These are phyloP conservation scores for Pleurotus sapidus DNA, from an alignment of 768 basidiomycete genomes.

Conservation along the genomic window DNA sequence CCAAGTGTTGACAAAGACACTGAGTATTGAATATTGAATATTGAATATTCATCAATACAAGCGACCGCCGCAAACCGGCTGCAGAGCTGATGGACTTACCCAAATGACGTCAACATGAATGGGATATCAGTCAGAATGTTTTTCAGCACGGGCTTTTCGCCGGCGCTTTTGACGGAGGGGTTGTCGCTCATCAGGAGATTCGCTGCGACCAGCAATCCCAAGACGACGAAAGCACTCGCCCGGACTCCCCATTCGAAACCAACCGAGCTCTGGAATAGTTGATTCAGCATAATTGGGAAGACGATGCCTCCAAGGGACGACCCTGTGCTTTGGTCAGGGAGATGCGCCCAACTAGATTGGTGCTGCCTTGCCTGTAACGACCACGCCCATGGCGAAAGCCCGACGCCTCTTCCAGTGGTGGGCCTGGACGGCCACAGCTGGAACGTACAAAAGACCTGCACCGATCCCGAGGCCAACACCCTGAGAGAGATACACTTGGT, in stretches of 20 bases:
- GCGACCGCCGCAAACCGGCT: background rate
- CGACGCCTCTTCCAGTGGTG: constrained; percentile 43
- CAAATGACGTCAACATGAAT: constrained; percentile 34
- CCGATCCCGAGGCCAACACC: constrained; percentile 43
- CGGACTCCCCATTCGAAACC: constrained; percentile 49
- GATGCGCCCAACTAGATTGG: too few species aligned
- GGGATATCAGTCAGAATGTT: constrained; percentile 16
- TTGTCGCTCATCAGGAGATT: constrained; percentile 32
- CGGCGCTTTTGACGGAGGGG: background rate
- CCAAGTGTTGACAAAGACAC: constrained; percentile 36
- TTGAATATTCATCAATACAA: constrained; percentile 11
- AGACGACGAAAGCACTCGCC: constrained; percentile 33
- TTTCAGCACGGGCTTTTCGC: background rate
- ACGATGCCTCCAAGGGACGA: constrained; percentile 48
- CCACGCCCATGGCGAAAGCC: constrained; percentile 43
- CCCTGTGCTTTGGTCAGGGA: constrained; percentile 19
- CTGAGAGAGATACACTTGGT: constrained; percentile 43
- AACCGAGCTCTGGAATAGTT: constrained; percentile 31
- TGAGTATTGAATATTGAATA: too few species aligned
- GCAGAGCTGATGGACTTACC: constrained; percentile 21
- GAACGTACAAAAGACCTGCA: constrained; percentile 39
- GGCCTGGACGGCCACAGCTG: constrained; percentile 38
- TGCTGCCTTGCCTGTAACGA: constrained; percentile 27
- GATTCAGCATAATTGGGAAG: constrained; percentile 53
- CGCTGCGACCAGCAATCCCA: constrained; percentile 33